Evolutionary conservation across 2,329 filamentous ascomycete species (phyloP).

Genomic region (Pseudogymnoascus sp.): DNA sequence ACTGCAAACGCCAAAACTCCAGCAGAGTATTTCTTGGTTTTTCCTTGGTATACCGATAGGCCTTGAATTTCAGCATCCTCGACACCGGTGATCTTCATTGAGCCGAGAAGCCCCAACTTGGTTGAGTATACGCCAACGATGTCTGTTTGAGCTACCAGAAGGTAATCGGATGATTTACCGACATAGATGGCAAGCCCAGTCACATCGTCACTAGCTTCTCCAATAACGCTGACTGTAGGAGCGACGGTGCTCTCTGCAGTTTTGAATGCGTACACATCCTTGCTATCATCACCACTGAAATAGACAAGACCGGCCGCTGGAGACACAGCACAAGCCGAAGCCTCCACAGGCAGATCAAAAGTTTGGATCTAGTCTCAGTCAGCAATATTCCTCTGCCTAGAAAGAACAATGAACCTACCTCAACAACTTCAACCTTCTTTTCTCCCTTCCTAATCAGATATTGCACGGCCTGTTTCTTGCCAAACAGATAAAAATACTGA

Average conservation of each 20-base stretch:
- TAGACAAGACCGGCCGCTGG: slow-evolving; percentile 31
- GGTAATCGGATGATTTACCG: slow-evolving; percentile 29
- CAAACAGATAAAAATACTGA: slow-evolving; percentile 39
- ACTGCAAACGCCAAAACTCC: slow-evolving; percentile 35
- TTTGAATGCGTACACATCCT: slow-evolving; percentile 31
- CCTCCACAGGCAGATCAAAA: slow-evolving; percentile 34
- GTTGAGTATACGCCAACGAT: slow-evolving; percentile 33
- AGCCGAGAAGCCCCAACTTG: slow-evolving; percentile 30
- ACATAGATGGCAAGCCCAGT: slow-evolving; percentile 37
- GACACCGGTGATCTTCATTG: slow-evolving; percentile 25
- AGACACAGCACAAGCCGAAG: slow-evolving; percentile 36
- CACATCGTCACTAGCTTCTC: slow-evolving; percentile 31
- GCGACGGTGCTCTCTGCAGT: slow-evolving; percentile 32
- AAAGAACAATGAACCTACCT: not conserved
- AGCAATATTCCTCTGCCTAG: slow-evolving; percentile 12
- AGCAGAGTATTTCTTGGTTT: not conserved
- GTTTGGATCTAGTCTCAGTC: slow-evolving; percentile 38
- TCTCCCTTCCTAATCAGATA: slow-evolving; percentile 30
- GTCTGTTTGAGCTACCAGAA: slow-evolving; percentile 34
- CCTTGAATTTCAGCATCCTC: not conserved
- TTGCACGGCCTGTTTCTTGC: slow-evolving; percentile 33
- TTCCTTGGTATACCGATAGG: not conserved
- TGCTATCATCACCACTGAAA: slow-evolving; percentile 33
- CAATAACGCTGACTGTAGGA: slow-evolving; percentile 31
- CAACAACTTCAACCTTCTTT: slow-evolving; percentile 7